Conservation (phyloP, 495 filamentous ascomycete species). For the Daldinia concentrica region DNA sequence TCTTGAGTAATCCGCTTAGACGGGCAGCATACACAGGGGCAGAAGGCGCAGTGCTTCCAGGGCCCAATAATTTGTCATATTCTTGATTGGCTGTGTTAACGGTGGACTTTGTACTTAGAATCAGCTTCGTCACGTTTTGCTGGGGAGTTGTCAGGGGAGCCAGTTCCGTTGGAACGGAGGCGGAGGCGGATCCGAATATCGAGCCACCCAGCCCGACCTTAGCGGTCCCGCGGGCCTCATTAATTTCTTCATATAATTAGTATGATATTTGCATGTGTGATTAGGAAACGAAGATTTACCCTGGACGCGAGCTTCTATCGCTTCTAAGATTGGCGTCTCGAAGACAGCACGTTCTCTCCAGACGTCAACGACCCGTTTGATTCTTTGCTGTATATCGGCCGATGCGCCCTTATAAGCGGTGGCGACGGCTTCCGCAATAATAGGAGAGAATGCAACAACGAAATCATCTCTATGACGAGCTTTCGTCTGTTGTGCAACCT, state of each 20-base stretch:
- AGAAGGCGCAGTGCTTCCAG: slow-evolving; percentile 69
- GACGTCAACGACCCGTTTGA: slow-evolving; percentile 89
- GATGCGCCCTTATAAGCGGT: slow-evolving; percentile 87
- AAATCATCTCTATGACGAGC: slow-evolving; percentile 92
- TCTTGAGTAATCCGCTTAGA: slow-evolving; percentile 85
- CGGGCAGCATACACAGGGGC: slow-evolving; percentile 92
- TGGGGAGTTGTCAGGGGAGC: slow-evolving; percentile 76
- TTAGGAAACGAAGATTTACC: slow-evolving; percentile 59
- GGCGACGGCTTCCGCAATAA: slow-evolving; percentile 86
- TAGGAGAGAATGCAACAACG: slow-evolving; percentile 84
- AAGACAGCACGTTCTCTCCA: slow-evolving; percentile 93
- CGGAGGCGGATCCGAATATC: slow-evolving; percentile 71
- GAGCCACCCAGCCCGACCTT: slow-evolving; percentile 72
- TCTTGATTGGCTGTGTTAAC: slow-evolving; percentile 76
- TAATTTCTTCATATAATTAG: slow-evolving; percentile 68
- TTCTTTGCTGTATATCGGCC: slow-evolving; percentile 83
- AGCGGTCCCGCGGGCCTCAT: slow-evolving; percentile 73
- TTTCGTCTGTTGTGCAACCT: slow-evolving; percentile 95
- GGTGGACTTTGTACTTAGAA: slow-evolving; percentile 66
- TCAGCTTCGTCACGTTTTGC: slow-evolving; percentile 74
- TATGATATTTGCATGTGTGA: background rate
- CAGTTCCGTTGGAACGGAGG: slow-evolving; percentile 76
- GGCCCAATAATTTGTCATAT: slow-evolving; percentile 81
- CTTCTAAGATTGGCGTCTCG: slow-evolving; percentile 75
- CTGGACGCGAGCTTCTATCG: slow-evolving; percentile 79